A percentile compares a stretch with the other conserved stretches of the same genome.
These are phyloP conservation scores for Cardamine chenopodiifolia DNA, from an alignment of 345 rosid genomes.

Conservation along the genomic window DNA sequence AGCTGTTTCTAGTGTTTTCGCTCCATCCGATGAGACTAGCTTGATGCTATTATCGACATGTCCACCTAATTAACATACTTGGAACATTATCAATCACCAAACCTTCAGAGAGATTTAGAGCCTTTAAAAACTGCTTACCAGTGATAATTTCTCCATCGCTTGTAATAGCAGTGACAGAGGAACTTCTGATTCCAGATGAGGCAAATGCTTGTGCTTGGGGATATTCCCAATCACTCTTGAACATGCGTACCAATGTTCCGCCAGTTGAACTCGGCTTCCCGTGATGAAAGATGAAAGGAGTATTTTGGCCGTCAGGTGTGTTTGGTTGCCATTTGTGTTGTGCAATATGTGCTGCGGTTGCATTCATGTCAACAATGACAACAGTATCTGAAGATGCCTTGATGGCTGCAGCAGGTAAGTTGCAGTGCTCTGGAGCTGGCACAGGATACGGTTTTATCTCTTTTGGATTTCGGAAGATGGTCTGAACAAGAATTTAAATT, in stretches of 20 bases:
- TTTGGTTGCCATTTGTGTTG: constrained; percentile 93
- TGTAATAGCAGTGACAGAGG: constrained; percentile 75
- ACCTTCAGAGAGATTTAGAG: constrained; percentile 12
- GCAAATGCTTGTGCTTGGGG: constrained; percentile 91
- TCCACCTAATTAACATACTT: constrained; percentile 56
- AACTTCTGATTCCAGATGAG: constrained; percentile 72
- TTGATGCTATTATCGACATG: constrained; percentile 90
- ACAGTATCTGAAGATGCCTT: constrained; percentile 78
- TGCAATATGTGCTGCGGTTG: constrained; percentile 86
- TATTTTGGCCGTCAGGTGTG: constrained; percentile 83
- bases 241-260: constrained; percentile 81
- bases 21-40: constrained; percentile 80
- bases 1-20: constrained; percentile 85
- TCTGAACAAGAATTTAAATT: constrained; percentile 51
- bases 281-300: constrained; percentile 90
- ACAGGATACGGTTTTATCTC: constrained; percentile 73
- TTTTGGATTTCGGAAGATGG: constrained; percentile 88
- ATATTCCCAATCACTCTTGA: constrained; percentile 80
- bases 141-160: constrained; percentile 76
- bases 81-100: constrained; percentile 14
- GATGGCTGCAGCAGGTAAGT: constrained; percentile 92
- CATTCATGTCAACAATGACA: constrained; percentile 71
- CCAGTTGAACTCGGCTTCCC: constrained; percentile 68
- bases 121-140: constrained; percentile 48
- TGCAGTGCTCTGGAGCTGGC: constrained; percentile 81